Conservation (phyloP, 1,139 yeast genomes). For the Taiozyma sp. region DNA sequence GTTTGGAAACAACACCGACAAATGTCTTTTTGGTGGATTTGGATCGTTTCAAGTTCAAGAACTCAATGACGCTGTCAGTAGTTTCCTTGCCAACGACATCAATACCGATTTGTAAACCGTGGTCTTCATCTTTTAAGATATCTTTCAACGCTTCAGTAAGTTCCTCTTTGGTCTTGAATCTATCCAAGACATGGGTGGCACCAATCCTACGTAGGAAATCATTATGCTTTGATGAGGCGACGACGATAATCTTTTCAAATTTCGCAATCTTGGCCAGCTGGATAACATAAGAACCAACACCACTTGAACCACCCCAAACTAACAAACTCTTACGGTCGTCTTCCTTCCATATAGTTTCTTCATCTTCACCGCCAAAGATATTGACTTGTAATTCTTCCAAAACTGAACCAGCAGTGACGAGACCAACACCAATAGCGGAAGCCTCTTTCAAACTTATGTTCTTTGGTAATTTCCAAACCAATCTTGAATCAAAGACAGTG, state of each 20-base stretch:
- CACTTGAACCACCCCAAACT: slow-evolving; percentile 46
- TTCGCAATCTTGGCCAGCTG: slow-evolving; percentile 39
- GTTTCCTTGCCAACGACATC: slow-evolving; percentile 42
- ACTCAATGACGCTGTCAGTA: slow-evolving; percentile 28
- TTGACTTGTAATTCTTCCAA: slow-evolving; percentile 29
- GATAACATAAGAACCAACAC: slow-evolving; percentile 37
- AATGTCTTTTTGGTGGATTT: slow-evolving; percentile 21
- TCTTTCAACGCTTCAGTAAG: slow-evolving; percentile 20
- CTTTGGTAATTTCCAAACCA: slow-evolving; percentile 38
- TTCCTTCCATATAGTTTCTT: slow-evolving; percentile 6
- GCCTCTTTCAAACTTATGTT: slow-evolving; percentile 32
- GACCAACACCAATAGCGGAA: slow-evolving; percentile 43
- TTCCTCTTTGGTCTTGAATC: slow-evolving; percentile 27
- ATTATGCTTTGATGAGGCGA: slow-evolving; percentile 33
- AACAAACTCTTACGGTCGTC: slow-evolving; percentile 25
- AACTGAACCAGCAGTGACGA: slow-evolving; percentile 41
- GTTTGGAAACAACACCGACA: slow-evolving; percentile 38
- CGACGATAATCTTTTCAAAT: slow-evolving; percentile 33
- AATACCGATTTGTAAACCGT: slow-evolving; percentile 32
- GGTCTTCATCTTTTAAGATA: slow-evolving; percentile 15
- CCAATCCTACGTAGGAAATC: slow-evolving; percentile 32
- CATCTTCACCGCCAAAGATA: slow-evolving; percentile 11
- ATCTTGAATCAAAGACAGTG: slow-evolving; percentile 38
- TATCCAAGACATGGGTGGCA: slow-evolving; percentile 36
- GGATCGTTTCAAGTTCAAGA: slow-evolving; percentile 21